These are phyloP conservation scores for Cenchrus fungigraminus DNA, from an alignment of 176 grass and related monocot species.

Conservation along the genomic window DNA sequence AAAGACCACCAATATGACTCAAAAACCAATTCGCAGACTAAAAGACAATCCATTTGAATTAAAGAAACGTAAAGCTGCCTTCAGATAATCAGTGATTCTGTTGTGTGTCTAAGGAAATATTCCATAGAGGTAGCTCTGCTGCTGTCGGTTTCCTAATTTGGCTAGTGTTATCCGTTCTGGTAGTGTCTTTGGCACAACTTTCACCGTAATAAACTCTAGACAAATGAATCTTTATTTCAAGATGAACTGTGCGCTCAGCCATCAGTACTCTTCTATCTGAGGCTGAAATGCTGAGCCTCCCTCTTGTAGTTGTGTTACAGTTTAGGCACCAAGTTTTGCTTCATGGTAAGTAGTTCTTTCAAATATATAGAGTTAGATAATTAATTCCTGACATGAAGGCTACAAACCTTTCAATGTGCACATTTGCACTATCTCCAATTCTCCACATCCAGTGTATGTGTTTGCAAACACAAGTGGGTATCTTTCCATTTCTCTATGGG, in stretches of 20 bases:
- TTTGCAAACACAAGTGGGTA: not conserved
- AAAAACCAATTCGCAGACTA: no score
- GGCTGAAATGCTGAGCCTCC: constrained; percentile 7
- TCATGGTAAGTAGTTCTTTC: not conserved
- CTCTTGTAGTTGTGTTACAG: not conserved
- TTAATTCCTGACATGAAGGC: not conserved
- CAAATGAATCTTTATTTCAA: no score
- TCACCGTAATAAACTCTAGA: no score
- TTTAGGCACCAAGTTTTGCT: not conserved
- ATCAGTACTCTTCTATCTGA: not conserved
- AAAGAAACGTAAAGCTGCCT: no score
- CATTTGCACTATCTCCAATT: not conserved
- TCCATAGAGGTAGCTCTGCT: not conserved
- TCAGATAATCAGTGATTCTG: not conserved
- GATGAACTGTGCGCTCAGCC: no score
- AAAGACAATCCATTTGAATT: no score
- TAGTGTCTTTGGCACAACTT: not conserved
- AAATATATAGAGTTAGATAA: not conserved
- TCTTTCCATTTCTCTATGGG: not conserved
- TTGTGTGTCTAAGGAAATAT: not conserved
- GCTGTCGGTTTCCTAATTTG: not conserved
- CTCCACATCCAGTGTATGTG: not conserved
- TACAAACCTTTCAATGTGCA: not conserved
- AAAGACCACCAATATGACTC: no score
- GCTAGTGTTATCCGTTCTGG: not conserved